phyloP scores from a whole-genome alignment of 768 basidiomycete species.

The Xanthoconium purpureum region DNA sequence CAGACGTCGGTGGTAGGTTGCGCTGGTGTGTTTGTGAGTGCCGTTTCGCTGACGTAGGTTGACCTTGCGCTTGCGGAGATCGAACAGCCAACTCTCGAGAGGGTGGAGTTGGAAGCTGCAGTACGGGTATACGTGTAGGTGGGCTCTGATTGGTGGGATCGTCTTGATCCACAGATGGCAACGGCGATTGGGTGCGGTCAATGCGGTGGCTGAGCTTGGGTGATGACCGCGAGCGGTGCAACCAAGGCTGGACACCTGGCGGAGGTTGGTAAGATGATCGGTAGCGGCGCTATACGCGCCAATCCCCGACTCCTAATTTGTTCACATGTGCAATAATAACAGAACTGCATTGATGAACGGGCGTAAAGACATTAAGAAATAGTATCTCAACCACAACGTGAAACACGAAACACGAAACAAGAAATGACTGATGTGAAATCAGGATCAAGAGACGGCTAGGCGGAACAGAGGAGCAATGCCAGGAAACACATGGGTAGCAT shows the following conservation, averaged over 20 bases:
- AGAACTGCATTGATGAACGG: too few species aligned
- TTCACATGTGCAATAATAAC: too few species aligned
- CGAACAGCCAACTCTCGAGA: slow-evolving; percentile 17
- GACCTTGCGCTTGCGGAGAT: slow-evolving; percentile 14
- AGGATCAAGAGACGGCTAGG: too few species aligned
- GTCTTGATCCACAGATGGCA: slow-evolving; percentile 17
- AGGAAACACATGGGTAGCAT: too few species aligned
- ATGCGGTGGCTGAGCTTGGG: slow-evolving; percentile 28
- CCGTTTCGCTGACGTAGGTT: slow-evolving; percentile 17
- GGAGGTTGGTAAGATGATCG: slow-evolving; percentile 30
- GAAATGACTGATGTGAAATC: too few species aligned
- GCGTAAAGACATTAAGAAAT: too few species aligned
- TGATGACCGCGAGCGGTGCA: slow-evolving; percentile 37
- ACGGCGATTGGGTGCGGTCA: slow-evolving; percentile 9
- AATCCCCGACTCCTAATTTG: too few species aligned
- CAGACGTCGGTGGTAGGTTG: slow-evolving; percentile 43
- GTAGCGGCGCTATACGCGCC: too few species aligned
- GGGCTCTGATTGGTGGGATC: slow-evolving; percentile 6
- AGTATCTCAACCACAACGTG: too few species aligned
- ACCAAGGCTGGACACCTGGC: slow-evolving; percentile 25
- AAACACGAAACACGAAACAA: too few species aligned
- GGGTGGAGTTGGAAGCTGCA: slow-evolving; percentile 35
- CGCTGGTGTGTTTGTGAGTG: slow-evolving; percentile 33
- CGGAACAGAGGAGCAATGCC: too few species aligned
- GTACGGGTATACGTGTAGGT: slow-evolving; percentile 25